Evolutionary conservation across 495 filamentous ascomycete species (phyloP), one percentile per base, ranked within the genome.

Genomic region (Penicillium nucicola): DNA sequence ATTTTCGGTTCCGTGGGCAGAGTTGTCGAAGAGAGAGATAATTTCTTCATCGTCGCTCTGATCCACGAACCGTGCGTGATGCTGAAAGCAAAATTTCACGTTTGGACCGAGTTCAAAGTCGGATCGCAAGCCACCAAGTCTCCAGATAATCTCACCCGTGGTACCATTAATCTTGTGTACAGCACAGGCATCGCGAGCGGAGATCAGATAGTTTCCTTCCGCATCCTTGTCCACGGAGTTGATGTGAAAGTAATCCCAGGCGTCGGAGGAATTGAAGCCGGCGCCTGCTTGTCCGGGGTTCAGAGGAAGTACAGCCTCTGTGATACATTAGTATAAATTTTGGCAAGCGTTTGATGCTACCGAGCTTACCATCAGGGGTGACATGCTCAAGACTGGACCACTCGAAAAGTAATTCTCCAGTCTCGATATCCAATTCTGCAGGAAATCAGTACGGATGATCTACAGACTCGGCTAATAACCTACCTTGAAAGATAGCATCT

Each of bases 111-210:
- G 56, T 12, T 64, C 55, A 48, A 78, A 76, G 33, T 74, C 67
- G 23, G 78, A 62, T 28, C 66, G 61, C 47, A 68, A 44, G 22
- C 81, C 81, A 19, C 74, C 66, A 22, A 84, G 61, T 3, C 74
- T 72, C 81, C 81, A 84, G 56, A 82, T 75, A 50, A 83, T 75
- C 22, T 71, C 68, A n/a, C 81, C 79, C 25, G 74, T 70, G 18
- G 72, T 75, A 13, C 77, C 79, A 48, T 79, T 78, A 60, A 84
- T 74, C 50, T 79, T 79, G 61, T 77, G 76, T 10, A 84, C 69
- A 15, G 77, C 66, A 50, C 74, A 76, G 18, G 72, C 70, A 56
- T 83, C 72, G 4, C 80, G 77, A 2, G 77, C 76, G 0, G 79
- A 83, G 44, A 84, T 74, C 6, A 84, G 61, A 50, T 81, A 84